These are phyloP conservation scores for Penicillium italicum DNA, from an alignment of 2,329 filamentous ascomycete genomes.

Conservation along the genomic window DNA sequence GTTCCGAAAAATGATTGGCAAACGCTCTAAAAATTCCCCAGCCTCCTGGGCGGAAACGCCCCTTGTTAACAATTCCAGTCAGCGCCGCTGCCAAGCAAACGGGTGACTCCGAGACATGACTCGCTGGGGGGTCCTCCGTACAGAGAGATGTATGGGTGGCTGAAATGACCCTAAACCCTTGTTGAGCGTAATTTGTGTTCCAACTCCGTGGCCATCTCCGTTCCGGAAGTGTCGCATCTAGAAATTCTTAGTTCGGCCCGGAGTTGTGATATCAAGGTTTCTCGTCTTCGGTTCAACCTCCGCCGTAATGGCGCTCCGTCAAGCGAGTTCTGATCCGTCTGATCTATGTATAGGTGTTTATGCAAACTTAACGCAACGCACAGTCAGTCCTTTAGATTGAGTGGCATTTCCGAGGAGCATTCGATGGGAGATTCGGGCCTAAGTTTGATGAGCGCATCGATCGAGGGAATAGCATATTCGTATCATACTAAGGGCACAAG, in stretches of 20 bases:
- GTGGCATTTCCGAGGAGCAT: neutral
- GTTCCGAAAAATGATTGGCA: neutral
- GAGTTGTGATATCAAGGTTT: neutral
- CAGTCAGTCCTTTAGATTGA: neutral
- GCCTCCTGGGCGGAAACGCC: neutral
- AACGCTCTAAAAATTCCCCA: neutral
- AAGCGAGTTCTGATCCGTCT: neutral
- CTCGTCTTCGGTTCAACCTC: conserved; percentile 1
- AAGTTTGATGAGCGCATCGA: neutral
- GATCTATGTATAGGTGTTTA: neutral
- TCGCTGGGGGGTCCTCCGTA: neutral
- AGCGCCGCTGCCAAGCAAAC: neutral
- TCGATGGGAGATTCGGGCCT: neutral
- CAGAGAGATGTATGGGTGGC: neutral
- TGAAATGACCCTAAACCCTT: neutral
- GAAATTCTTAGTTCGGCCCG: conserved; percentile 1
- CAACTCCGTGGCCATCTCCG: neutral
- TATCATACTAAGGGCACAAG: neutral
- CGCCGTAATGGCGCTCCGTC: neutral
- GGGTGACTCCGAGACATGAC: neutral
- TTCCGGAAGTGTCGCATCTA: neutral
- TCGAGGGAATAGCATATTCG: neutral
- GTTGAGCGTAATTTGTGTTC: neutral
- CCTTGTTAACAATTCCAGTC: neutral
- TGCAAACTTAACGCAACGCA: neutral